Evolutionary conservation across 2,329 filamentous ascomycete species (phyloP), one percentile per base, ranked within the genome.

Genomic region (Ophiostoma sp.): DNA sequence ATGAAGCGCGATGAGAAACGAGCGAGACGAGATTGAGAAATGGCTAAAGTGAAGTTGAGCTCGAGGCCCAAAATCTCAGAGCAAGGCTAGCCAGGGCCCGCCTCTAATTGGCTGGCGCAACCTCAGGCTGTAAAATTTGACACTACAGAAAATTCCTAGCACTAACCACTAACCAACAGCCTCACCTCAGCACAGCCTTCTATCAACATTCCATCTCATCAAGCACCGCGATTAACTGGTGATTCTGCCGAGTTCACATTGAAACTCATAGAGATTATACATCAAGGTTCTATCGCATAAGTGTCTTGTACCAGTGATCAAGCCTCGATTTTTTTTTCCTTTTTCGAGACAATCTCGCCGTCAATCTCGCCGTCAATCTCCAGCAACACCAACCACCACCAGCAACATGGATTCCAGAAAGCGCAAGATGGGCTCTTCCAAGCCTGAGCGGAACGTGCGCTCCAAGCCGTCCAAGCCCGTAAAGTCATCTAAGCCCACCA

Each of bases 361-460:
- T 27, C n/a, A 27, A 13, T 57, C 3, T 23, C 44, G 11, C 20
- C 15, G 17, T 35, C 57, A 57, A 27, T 33, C 23, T 64, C 35
- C 31, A 8, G 31, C 54, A 13, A 27, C 6, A 31, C 3, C 15
- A 39, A 39, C 13, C 36, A 10, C 36, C 5, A 73, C 15, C 17
- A 15, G 10, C 23, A 67, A 33, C 15, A 81, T 82, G 80, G 73
- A 78, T 0, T 72, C 77, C 0, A 79, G 80, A 71, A 79, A 80
- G 73, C 79, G 84, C 57, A 84, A 83, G 74, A 69, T 31, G 3
- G 77, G 79, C 1, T 76, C 77, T 0, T 57, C 76, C 7, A 79
- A 77, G 13, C 75, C 83, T 1, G 79, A 81, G 72, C 78, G 82
- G 70, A 79, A 82, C 60, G 83, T 84, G 1, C 80, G 81, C 48